These are phyloP conservation scores for Pseudocercospora eumusae DNA, from an alignment of 2,329 filamentous ascomycete species.

Conservation along the genomic window DNA sequence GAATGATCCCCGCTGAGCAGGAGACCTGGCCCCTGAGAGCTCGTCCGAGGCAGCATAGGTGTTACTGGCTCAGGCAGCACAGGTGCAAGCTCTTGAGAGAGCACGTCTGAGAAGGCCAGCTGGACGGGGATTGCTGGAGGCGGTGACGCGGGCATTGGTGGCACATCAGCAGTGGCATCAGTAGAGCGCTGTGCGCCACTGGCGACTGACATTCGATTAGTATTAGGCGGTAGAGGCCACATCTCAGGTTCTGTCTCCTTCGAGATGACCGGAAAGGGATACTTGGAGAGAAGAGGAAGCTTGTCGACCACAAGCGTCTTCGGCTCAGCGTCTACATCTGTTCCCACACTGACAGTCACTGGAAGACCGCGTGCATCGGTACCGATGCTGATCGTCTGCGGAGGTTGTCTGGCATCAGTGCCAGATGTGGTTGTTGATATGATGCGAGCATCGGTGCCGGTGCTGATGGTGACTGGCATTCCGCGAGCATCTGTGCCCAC, in stretches of 20 bases:
- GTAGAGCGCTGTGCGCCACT: conserved; percentile 16
- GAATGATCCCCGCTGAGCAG: conserved; percentile 9
- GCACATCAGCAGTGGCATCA: conserved; percentile 17
- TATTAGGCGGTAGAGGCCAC: conserved; percentile 15
- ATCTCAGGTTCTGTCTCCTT: conserved; percentile 41
- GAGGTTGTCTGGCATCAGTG: conserved; percentile 11
- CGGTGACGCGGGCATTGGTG: conserved; percentile 23
- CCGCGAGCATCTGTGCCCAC: conserved; percentile 21
- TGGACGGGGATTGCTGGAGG: conserved; percentile 19
- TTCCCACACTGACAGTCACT: conserved; percentile 13
- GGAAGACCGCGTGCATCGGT: conserved; percentile 21
- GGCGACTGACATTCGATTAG: background rate
- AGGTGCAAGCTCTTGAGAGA: conserved; percentile 30
- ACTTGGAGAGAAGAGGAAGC: conserved; percentile 12
- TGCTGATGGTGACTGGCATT: conserved; percentile 18
- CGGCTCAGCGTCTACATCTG: conserved; percentile 13
- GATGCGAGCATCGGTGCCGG: conserved; percentile 20
- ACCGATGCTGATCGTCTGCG: conserved; percentile 18
- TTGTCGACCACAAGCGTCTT: conserved; percentile 16
- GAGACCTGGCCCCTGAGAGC: conserved; percentile 25
- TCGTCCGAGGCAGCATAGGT: conserved; percentile 23
- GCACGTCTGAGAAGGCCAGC: conserved; percentile 27
- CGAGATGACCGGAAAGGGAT: conserved; percentile 43
- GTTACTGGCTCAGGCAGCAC: conserved; percentile 13
- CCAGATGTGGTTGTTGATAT: conserved; percentile 19